Conservation (phyloP, 2,329 filamentous ascomycete genomes). For the Calonectria multiphialidica region DNA sequence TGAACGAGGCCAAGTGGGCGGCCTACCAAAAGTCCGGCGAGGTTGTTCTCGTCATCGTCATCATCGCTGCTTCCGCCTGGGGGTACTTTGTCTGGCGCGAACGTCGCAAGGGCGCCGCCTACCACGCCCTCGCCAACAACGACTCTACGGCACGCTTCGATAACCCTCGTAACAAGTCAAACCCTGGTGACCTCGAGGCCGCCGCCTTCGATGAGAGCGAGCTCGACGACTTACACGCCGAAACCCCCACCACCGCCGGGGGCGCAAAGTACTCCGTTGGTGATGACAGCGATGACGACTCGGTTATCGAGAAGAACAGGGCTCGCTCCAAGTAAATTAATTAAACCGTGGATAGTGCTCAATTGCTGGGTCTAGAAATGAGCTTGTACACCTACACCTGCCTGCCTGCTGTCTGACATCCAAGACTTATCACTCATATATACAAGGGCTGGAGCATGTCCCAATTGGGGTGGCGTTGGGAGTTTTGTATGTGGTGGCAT, state of each 20-base stretch:
- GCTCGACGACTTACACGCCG: slow-evolving; percentile 70
- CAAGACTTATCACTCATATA: slow-evolving; percentile 26
- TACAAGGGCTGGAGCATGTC: slow-evolving; percentile 15
- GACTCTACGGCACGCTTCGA: slow-evolving; percentile 55
- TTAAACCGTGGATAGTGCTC: background rate
- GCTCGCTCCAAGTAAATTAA: slow-evolving; percentile 7
- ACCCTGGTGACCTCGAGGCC: slow-evolving; percentile 68
- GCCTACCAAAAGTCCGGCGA: slow-evolving; percentile 92
- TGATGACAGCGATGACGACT: slow-evolving; percentile 55
- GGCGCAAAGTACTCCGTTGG: slow-evolving; percentile 69
- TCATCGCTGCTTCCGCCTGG: slow-evolving; percentile 79
- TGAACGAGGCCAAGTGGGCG: slow-evolving; percentile 89
- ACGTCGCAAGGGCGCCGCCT: slow-evolving; percentile 67
- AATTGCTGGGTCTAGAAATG: background rate
- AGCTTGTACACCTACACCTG: background rate
- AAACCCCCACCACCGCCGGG: slow-evolving; percentile 57
- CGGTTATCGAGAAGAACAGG: slow-evolving; percentile 38
- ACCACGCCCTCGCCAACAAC: slow-evolving; percentile 62
- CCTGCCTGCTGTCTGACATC: slow-evolving; percentile 25
- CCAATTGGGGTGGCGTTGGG: slow-evolving; percentile 33
- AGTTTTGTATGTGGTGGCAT: slow-evolving; percentile 25
- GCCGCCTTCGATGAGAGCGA: slow-evolving; percentile 76
- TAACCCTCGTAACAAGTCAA: slow-evolving; percentile 60
- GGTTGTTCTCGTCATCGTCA: slow-evolving; percentile 84
- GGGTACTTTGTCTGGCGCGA: slow-evolving; percentile 78